phyloP scores from a whole-genome alignment of 129 eudicot species.

The Daucus carota region DH1_v3.0 NC_030385.2:2200001-2200500 shows the following conservation, averaged over 20 bases:
- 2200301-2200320: no score
- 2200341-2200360: no score
- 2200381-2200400: neutral
- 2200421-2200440: neutral
- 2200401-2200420: neutral
- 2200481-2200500: conserved; percentile 3
- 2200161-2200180: conserved; percentile 92
- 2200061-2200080: conserved; percentile 80
- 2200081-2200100: conserved; percentile 92
- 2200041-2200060: conserved; percentile 82
- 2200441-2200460: neutral
- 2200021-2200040: conserved; percentile 90
- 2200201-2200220: conserved; percentile 87
- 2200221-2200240: conserved; percentile 95
- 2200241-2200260: conserved; percentile 79
- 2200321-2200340: no score
- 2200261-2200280: neutral
- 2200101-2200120: conserved; percentile 96
- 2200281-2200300: neutral
- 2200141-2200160: conserved; percentile 80
- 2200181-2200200: conserved; percentile 77
- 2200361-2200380: neutral
- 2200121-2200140: conserved; percentile 84
- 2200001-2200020: conserved; percentile 88
- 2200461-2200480: neutral